These are phyloP conservation scores for Botryotinia calthae DNA, from an alignment of 2,329 filamentous ascomycete genomes.

Conservation along the genomic window DNA sequence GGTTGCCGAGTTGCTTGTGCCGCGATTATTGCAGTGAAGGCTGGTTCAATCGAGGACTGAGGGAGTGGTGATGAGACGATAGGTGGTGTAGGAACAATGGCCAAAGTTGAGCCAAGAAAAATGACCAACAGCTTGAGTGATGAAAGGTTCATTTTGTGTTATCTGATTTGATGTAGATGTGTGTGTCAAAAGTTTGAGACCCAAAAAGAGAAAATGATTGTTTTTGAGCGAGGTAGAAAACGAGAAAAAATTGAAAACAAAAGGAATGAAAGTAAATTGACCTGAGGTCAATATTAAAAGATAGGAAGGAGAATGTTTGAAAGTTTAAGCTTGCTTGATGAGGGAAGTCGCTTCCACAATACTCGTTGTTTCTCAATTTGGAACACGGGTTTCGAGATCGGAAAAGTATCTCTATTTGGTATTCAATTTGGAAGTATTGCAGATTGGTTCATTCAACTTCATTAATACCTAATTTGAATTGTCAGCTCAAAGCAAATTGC, in stretches of 20 bases:
- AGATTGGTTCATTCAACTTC: background rate
- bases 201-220: slow-evolving; percentile 5
- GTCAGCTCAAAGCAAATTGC: background rate
- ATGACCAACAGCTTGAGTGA: background rate
- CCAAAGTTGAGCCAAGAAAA: background rate
- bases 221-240: background rate
- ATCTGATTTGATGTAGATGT: background rate
- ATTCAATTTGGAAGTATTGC: background rate
- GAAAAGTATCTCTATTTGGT: background rate
- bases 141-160: background rate
- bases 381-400: background rate
- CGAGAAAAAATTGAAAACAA: background rate
- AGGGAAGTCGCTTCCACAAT: background rate
- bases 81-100: background rate
- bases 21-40: slow-evolving; percentile 38
- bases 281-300: background rate
- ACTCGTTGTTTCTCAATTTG: background rate
- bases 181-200: background rate
- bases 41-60: slow-evolving; percentile 27
- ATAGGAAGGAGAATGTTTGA: background rate
- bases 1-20: slow-evolving; percentile 47
- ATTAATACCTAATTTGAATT: background rate
- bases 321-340: background rate
- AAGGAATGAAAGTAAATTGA: background rate
- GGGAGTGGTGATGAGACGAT: background rate